phyloP scores from a whole-genome alignment of 2,329 filamentous ascomycete species.

The Fusarium agapanthi region DNA sequence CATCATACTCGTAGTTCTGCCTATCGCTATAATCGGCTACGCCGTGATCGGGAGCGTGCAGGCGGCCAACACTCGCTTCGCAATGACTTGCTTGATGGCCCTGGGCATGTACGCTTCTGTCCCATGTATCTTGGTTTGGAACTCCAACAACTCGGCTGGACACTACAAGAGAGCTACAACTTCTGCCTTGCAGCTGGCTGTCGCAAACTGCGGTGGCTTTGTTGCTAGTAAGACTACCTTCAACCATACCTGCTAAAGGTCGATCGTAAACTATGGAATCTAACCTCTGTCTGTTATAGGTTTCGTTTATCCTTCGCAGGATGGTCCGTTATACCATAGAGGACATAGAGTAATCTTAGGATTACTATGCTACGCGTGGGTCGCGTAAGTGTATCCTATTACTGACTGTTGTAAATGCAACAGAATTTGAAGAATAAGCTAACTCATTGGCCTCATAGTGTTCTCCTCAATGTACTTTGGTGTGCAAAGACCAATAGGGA shows the following conservation, averaged over 20 bases:
- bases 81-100: slow-evolving; percentile 74
- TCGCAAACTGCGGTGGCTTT: not conserved
- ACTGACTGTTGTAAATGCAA: not conserved
- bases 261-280: not conserved
- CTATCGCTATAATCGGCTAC: not conserved
- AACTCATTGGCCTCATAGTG: not conserved
- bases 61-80: slow-evolving; percentile 61
- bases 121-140: slow-evolving; percentile 71
- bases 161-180: slow-evolving; percentile 77
- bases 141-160: slow-evolving; percentile 72
- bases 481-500: not conserved
- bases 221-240: not conserved
- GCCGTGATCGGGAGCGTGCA: not conserved
- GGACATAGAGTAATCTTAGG: not conserved
- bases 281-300: not conserved
- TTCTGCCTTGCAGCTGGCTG: slow-evolving; percentile 51
- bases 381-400: not conserved
- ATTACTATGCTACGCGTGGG: not conserved
- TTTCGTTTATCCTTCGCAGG: not conserved
- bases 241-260: not conserved
- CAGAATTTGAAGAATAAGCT: not conserved
- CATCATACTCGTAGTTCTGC: not conserved
- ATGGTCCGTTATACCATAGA: not conserved
- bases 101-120: slow-evolving; percentile 71
- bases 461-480: not conserved